These are phyloP conservation scores for Acacia crassicarpa DNA, from an alignment of 306 rosid species.

Conservation along the genomic window DNA sequence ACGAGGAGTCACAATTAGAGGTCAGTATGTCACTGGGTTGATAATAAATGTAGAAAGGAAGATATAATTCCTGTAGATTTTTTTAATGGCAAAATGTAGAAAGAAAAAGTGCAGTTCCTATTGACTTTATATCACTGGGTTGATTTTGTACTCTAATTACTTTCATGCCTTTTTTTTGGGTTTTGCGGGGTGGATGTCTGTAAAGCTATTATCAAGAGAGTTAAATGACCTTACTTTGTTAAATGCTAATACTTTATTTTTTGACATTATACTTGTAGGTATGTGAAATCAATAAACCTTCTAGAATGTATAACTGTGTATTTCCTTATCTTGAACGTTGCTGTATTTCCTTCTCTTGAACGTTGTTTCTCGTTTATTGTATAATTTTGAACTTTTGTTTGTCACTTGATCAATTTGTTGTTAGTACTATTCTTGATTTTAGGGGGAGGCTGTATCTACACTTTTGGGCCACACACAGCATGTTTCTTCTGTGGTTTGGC, in stretches of 20 bases:
- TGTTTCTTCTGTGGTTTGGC: conserved; percentile 86
- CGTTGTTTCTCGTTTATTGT: conserved; percentile 8
- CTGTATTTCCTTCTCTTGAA: background rate
- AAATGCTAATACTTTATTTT: background rate
- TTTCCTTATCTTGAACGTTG: background rate
- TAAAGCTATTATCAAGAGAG: conserved; percentile 13
- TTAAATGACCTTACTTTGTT: conserved; percentile 7
- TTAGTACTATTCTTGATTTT: conserved; percentile 19
- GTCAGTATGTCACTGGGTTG: conserved; percentile 33
- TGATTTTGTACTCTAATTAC: background rate
- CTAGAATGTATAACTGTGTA: conserved; percentile 8
- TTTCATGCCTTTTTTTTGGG: background rate
- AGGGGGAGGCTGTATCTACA: conserved; percentile 79
- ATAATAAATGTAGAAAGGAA: background rate
- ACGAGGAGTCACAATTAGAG: conserved; percentile 74
- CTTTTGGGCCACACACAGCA: conserved; percentile 90
- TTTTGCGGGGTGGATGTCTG: background rate
- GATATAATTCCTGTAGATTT: background rate
- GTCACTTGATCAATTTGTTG: background rate
- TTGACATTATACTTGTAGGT: conserved; percentile 3
- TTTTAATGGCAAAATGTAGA: background rate
- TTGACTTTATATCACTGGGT: background rate
- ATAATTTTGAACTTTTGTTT: background rate
- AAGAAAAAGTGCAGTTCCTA: background rate
- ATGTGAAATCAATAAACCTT: background rate